Conservation (phyloP, 2,329 filamentous ascomycete genomes). For the Penicillium brasilianum region DNA sequence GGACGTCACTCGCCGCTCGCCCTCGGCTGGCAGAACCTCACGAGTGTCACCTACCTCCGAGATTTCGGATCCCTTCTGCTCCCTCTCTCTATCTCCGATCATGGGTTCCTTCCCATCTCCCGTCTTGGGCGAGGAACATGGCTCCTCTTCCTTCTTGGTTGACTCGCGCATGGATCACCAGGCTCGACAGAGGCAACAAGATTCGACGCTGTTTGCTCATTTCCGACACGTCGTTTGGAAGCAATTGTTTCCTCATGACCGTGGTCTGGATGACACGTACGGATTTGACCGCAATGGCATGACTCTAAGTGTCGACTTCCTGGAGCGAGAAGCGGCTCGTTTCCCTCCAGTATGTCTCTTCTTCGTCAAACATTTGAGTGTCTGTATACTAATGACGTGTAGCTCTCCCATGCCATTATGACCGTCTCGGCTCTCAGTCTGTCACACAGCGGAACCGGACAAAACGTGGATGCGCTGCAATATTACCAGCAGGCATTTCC, state of each 20-base stretch:
- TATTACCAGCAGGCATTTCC: slow-evolving; percentile 61
- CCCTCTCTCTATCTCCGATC: slow-evolving; percentile 34
- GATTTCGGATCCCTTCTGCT: slow-evolving; percentile 34
- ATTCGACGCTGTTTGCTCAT: slow-evolving; percentile 44
- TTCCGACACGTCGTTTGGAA: slow-evolving; percentile 50
- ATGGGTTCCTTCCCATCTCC: slow-evolving; percentile 33
- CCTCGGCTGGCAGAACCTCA: slow-evolving; percentile 37
- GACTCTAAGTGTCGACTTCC: slow-evolving; percentile 47
- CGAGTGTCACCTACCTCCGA: slow-evolving; percentile 45
- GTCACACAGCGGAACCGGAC: slow-evolving; percentile 51
- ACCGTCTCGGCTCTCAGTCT: slow-evolving; percentile 61
- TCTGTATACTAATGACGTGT: slow-evolving; percentile 9
- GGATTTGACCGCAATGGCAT: slow-evolving; percentile 25
- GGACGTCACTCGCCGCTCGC: slow-evolving; percentile 46
- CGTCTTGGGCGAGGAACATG: slow-evolving; percentile 30
- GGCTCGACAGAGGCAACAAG: slow-evolving; percentile 36
- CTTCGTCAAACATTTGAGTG: not conserved
- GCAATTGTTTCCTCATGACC: slow-evolving; percentile 43
- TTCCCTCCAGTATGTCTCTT: slow-evolving; percentile 57
- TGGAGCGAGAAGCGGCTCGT: slow-evolving; percentile 53
- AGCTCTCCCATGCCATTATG: slow-evolving; percentile 64
- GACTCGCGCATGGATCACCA: slow-evolving; percentile 28
- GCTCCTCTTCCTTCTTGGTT: slow-evolving; percentile 20
- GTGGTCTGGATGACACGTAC: slow-evolving; percentile 26
- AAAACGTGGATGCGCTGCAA: slow-evolving; percentile 57